Base-by-base conservation (phyloP, 2,329 filamentous ascomycete species). In the Talaromyces piceae region DNA sequence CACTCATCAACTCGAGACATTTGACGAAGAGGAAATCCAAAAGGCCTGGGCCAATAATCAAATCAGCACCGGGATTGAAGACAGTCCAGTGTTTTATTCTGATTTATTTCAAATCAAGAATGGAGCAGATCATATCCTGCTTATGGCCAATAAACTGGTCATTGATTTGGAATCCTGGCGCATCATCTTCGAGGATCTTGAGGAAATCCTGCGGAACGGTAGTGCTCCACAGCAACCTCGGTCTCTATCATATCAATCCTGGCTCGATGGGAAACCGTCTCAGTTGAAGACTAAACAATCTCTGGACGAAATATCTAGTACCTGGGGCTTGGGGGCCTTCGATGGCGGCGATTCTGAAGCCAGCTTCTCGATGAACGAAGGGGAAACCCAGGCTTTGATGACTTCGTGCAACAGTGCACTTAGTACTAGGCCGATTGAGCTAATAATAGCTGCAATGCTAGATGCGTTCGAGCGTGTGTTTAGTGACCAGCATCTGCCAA, bases 401-500 rank as follows among this genome's bases (percentile, higher is more conserved):
- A 30, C 28, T 11, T 30, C 28, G 3, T 30, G 28, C 22, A 56
- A 58, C 33, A 46, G 33, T 3, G 55, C 54, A 6, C 45, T 58
- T n/a, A 30, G 47, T n/a, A 57, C 55, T 3, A 27, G 25, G 20
- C 56, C 37, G 23, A 53, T 16, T 47, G 57, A 47, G 37, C 9
- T 55, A 13, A 23, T 58, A n/a, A 51, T 82, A 4, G 73, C 80
- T 2, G 73, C 77, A 0, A 65, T 82, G 5, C 60, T 80, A 3
- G 72, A 81, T 5, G 79, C 80, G 0, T 83, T 83, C 60, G 68
- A 71, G 2, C 75, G 76, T 51, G 74, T 74, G 0, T 83, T 84
- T 52, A 68, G 72, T n/a, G 77, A 81, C 48, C 71, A 79, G 18
- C 54, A 58, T 0, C 62, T 70, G 0, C 80, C 80, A 0, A 74